phyloP scores from a whole-genome alignment of 768 basidiomycete species.

The Leccinum sublutescens region DNA sequence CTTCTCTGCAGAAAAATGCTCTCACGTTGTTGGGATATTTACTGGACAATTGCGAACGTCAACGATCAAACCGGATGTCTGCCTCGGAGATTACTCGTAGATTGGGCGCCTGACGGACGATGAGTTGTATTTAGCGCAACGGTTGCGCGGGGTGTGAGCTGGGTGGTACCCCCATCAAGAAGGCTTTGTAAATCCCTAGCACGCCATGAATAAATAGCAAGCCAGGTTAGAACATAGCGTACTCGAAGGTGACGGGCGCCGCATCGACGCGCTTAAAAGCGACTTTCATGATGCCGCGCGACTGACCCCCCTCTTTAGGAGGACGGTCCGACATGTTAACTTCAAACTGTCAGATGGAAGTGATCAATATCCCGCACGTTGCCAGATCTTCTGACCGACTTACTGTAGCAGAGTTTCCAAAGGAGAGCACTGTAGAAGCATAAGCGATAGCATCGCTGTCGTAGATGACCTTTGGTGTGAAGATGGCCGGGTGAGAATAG shows the following conservation, averaged over 20 bases:
- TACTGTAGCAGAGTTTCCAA: conserved; percentile 34
- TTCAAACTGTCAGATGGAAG: conserved; percentile 29
- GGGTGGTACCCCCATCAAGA: conserved; percentile 22
- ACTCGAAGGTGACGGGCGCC: conserved; percentile 38
- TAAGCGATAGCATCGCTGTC: conserved; percentile 47
- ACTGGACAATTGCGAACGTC: conserved; percentile 24
- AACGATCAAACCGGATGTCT: not conserved
- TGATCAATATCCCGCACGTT: not conserved
- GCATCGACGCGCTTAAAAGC: conserved; percentile 39
- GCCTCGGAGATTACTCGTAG: conserved; percentile 33
- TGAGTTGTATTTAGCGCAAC: conserved; percentile 47
- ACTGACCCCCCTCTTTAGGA: conserved; percentile 10
- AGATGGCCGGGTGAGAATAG: conserved; percentile 31
- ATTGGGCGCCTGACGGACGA: conserved; percentile 48
- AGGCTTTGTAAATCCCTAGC: conserved; percentile 27
- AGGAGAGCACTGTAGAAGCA: conserved; percentile 30
- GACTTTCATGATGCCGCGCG: conserved; percentile 33
- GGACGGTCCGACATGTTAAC: conserved; percentile 34
- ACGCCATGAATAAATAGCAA: not conserved
- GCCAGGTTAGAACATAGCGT: not conserved
- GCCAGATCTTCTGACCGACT: conserved; percentile 4
- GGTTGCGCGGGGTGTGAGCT: conserved; percentile 27
- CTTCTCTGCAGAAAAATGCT: conserved; percentile 42
- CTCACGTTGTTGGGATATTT: conserved; percentile 44
- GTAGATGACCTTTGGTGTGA: conserved; percentile 45